Base-by-base conservation (phyloP, 108 stramenopile species). In the Fragilaria crotonensis region DNA sequence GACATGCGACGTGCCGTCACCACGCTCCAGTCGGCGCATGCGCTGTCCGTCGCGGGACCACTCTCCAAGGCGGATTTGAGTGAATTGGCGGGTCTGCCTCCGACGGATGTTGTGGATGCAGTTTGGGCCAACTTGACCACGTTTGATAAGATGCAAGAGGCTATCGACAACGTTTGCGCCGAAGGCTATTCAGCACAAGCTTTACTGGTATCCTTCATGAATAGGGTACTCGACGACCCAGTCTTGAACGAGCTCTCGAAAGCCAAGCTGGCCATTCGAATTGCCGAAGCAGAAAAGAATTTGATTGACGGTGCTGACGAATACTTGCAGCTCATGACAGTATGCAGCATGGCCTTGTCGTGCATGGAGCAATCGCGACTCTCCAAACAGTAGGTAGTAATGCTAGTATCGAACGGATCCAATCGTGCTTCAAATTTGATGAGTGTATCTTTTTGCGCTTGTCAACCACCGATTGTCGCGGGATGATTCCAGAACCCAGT, bases 1-100 rank as follows among this genome's bases (percentile, higher is more conserved):
- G 99, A 99, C 70, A 96, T 99, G 97, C 72, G 99, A 57, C 81
- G 90, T 53, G 99, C 97, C 25, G 97, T 99, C 30, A 97, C 94
- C 20, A 86, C 86, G 3, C 71, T 99, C 47, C 99, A 99, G 63
- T 90, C 86, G 52, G 90, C 85, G 11, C 86, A 95, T 71, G 73
- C 93, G 20, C 55, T 95, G 46, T 54, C 45, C 19, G 62, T 73
- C 21, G 51, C 64, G 20, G 75, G 77, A 28, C 58, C 59, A 18
- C 63, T 77, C 22, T 62, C 70, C 48, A 80, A 82, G 49, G 76
- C 60, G 11, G 59, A 69, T 21, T 76, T 93, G 60, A 70, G 80
- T 4, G 88, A 90, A 65, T 73, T 93, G 80, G 77, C 80, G 5
- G 89, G 88, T 4, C 57, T 87, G 44, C 89, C 89, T 19, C 88